These are phyloP conservation scores for Pulveroboletus sp. DNA, from an alignment of 768 basidiomycete species.

Conservation along the genomic window DNA sequence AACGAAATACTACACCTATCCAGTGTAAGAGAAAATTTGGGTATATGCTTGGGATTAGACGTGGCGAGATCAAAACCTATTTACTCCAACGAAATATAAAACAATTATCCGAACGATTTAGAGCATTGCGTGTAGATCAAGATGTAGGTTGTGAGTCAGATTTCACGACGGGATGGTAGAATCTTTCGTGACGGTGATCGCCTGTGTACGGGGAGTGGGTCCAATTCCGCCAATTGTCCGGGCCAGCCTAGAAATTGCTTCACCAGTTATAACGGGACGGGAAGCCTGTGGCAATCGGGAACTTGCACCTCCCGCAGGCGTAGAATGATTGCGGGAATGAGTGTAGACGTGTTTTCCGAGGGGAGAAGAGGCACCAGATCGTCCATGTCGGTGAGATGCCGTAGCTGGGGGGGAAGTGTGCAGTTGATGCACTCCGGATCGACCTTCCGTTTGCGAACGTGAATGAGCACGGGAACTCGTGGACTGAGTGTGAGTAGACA, in stretches of 20 bases:
- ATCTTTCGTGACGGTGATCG: slow-evolving; percentile 26
- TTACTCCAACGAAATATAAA: slow-evolving; percentile 20
- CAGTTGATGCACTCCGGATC: slow-evolving; percentile 33
- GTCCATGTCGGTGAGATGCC: slow-evolving; percentile 33
- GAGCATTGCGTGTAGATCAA: slow-evolving; percentile 12
- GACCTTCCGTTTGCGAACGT: slow-evolving; percentile 58
- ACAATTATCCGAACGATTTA: slow-evolving; percentile 10
- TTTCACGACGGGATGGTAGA: slow-evolving; percentile 25
- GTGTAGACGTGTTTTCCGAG: slow-evolving; percentile 35
- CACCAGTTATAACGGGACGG: slow-evolving; percentile 72
- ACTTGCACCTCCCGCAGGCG: slow-evolving; percentile 40
- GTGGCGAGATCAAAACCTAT: slow-evolving; percentile 6
- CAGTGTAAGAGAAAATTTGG: slow-evolving; percentile 10
- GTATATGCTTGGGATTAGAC: slow-evolving; percentile 22
- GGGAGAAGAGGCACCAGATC: slow-evolving; percentile 46
- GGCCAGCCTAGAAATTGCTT: slow-evolving; percentile 65
- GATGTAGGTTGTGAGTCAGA: slow-evolving; percentile 2
- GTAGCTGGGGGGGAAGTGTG: slow-evolving; percentile 23
- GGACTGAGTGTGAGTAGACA: slow-evolving; percentile 32
- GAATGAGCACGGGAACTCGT: slow-evolving; percentile 38
- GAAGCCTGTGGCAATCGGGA: slow-evolving; percentile 43
- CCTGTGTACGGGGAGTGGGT: slow-evolving; percentile 22
- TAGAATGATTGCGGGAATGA: slow-evolving; percentile 61
- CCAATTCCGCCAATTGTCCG: slow-evolving; percentile 52
- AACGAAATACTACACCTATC: slow-evolving; percentile 18